These are phyloP conservation scores for Heterobasidion parviporum DNA, from an alignment of 1,284 basidiomycete genomes.

Conservation along the genomic window DNA sequence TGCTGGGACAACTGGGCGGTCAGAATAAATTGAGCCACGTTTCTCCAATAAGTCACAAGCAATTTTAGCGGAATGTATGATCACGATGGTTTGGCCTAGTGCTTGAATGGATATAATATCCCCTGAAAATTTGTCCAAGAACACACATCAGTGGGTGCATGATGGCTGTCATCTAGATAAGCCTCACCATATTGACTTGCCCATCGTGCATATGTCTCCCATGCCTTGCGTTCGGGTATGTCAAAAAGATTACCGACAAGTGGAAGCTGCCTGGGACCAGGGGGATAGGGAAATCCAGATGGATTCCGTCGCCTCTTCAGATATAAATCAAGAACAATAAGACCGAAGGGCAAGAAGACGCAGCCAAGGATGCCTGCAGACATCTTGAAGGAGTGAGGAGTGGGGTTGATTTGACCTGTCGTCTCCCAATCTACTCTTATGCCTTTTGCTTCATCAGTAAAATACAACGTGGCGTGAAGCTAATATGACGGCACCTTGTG, in stretches of 20 bases:
- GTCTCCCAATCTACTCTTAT: too few relatives aligned
- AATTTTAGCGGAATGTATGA: slow-evolving; percentile 6
- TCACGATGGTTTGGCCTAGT: slow-evolving; percentile 8
- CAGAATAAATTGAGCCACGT: slow-evolving; percentile 8
- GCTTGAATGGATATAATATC: slow-evolving; percentile 5
- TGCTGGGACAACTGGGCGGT: slow-evolving; percentile 6
- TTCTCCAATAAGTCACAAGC: slow-evolving; percentile 10
- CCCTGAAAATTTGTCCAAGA: not conserved
- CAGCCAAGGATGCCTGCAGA: too few relatives aligned
- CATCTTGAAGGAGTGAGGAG: too few relatives aligned
- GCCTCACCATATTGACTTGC: not conserved
- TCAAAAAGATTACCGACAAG: not conserved
- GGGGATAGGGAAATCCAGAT: not conserved
- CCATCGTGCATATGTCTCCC: not conserved
- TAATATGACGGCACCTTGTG: too few relatives aligned
- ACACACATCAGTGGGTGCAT: not conserved
- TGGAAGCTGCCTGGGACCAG: not conserved
- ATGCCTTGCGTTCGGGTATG: not conserved
- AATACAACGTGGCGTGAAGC: too few relatives aligned
- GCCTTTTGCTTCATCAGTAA: too few relatives aligned
- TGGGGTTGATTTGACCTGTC: too few relatives aligned
- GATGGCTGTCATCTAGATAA: not conserved
- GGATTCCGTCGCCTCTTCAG: not conserved
- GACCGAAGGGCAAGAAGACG: not conserved
- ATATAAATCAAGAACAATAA: not conserved